Evolutionary conservation across 345 rosid species (phyloP).

Genomic region (Lepidium aucheri): DNA sequence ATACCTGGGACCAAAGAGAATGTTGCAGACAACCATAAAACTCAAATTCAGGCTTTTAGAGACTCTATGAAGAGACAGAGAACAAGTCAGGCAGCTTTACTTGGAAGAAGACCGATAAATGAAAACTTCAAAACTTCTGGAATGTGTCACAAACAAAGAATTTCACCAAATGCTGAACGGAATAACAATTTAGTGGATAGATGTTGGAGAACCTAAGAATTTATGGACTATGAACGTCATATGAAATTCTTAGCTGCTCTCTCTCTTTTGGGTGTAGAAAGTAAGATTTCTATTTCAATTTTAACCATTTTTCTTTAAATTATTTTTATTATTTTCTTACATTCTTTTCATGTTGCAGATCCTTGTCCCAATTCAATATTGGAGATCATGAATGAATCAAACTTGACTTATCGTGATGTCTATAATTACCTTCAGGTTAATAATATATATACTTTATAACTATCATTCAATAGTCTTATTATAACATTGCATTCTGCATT

Average conservation of each 20-base stretch:
- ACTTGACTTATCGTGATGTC: slow-evolving; percentile 41
- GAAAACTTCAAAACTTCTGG: too few relatives aligned
- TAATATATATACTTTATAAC: not conserved
- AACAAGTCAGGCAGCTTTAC: not conserved
- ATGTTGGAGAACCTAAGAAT: not conserved
- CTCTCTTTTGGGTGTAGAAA: slow-evolving; percentile 26
- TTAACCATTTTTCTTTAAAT: not conserved
- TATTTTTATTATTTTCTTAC: not conserved
- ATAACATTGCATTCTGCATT: too few relatives aligned
- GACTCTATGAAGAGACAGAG: not conserved
- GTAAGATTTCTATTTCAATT: slow-evolving; percentile 6
- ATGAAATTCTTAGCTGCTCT: slow-evolving; percentile 36
- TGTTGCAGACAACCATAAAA: not conserved
- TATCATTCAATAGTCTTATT: too few relatives aligned
- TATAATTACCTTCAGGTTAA: slow-evolving; percentile 57
- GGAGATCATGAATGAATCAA: slow-evolving; percentile 35
- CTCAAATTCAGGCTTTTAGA: not conserved
- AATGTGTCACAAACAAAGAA: too few relatives aligned
- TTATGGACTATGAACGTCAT: slow-evolving; percentile 39
- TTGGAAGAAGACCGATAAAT: too few relatives aligned
- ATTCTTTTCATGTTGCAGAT: slow-evolving; percentile 10
- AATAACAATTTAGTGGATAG: too few relatives aligned
- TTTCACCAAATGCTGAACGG: too few relatives aligned
- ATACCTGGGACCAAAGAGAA: not conserved
- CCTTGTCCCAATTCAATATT: slow-evolving; percentile 38